Conservation (phyloP, 2,329 filamentous ascomycete species). For the Leptographium radiaticola region DNA sequence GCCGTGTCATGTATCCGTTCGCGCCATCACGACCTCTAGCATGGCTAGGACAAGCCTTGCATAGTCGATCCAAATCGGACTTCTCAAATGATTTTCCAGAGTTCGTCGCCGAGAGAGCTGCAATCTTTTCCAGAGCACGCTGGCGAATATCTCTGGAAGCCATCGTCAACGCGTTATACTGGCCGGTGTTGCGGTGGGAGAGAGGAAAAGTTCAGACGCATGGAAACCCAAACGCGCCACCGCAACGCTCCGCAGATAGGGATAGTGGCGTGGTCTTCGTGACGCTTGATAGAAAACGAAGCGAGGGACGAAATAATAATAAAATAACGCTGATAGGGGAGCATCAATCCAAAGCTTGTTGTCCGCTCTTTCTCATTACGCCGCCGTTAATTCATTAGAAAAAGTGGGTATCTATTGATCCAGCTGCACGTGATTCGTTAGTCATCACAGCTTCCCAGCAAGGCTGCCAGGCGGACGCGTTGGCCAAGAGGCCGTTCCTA, state of each 20-base stretch:
- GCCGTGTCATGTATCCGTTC: constrained; percentile 34
- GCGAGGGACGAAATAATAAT: neutral
- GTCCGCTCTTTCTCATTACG: no score
- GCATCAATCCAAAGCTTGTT: neutral
- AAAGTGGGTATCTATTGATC: no score
- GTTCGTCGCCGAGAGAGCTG: constrained; percentile 44
- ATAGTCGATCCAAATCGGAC: constrained; percentile 50
- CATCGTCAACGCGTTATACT: constrained; percentile 5
- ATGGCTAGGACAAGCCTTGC: constrained; percentile 40
- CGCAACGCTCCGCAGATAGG: neutral
- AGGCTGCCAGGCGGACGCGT: constrained; percentile 37
- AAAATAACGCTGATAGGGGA: neutral
- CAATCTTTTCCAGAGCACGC: constrained; percentile 52
- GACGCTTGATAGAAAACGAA: neutral
- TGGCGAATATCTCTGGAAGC: constrained; percentile 47
- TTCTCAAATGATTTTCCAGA: constrained; percentile 42
- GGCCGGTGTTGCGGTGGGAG: neutral
- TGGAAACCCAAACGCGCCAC: neutral
- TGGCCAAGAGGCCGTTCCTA: constrained; percentile 1
- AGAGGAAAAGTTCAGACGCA: neutral
- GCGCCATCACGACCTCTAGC: constrained; percentile 27
- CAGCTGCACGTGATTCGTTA: constrained; percentile 16
- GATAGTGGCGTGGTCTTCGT: neutral
- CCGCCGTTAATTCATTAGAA: neutral
- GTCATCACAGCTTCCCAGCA: constrained; percentile 30